Base-by-base conservation (phyloP, 768 basidiomycete genomes). In the Scleroderma citrinum region DNA sequence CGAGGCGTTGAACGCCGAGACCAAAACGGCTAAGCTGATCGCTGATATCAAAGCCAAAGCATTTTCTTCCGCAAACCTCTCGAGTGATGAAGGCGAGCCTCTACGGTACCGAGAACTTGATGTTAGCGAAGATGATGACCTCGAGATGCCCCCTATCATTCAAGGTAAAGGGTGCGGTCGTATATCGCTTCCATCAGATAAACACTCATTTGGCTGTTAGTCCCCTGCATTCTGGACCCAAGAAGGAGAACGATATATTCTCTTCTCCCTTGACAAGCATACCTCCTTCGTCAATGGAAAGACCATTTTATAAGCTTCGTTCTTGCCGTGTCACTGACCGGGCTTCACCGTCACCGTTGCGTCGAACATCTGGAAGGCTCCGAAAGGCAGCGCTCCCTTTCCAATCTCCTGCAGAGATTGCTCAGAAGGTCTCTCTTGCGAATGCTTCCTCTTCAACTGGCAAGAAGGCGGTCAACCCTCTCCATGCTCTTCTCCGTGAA, bases 31-130 rank as follows among this genome's bases (percentile, higher is more conserved):
- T 14, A 69, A 73, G 56, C 70, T 86, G 26, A 80, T 88, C 40
- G 81, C 76, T 7, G 70, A 78, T 31, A 85, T 87, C 52, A 85
- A 76, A 66, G 80, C 77, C n/a, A 73, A 70, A 52, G 83, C 80
- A 5, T 74, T 69, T 42, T 79, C 77, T n/a, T 44, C 43, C 39
- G 70, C 66, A 19, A 70, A 53, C 7, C 56, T 65, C 21, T 72
- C 69, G n/a, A 79, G 74, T 56, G 73, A 76, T 2, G 76, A 81
- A 10, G 61, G 59, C 31, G 59, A 51, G 4, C 62, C 59, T 5
- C 62, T 67, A 13, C 62, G 68, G 30, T 66, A 57, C 46, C 72
- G 78, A 47, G 69, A 72, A 12, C 62, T 79, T n/a, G 74, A 74
- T 30, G 77, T 74, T 30, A 76, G 74, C 43, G 76, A 76, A 39